Conservation (phyloP, 768 basidiomycete species). For the Austroboletus festivus region DNA sequence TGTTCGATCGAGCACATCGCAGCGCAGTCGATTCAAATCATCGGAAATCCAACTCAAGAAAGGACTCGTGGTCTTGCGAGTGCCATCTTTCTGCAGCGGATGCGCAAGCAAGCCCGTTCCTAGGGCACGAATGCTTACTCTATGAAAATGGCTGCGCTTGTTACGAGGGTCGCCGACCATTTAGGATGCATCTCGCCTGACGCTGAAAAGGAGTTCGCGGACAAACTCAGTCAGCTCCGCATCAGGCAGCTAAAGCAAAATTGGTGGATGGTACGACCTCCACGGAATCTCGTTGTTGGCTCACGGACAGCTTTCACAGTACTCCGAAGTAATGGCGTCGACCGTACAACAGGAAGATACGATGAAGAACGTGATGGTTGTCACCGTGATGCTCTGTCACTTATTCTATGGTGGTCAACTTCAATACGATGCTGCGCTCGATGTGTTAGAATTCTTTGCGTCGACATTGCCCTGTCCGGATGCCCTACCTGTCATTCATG, state of each 20-base stretch:
- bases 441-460: constrained; percentile 11
- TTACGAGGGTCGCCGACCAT: constrained; percentile 4
- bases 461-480: constrained; percentile 14
- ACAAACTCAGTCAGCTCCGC: constrained; percentile 10
- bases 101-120: constrained; percentile 10
- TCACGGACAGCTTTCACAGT: constrained; percentile 11
- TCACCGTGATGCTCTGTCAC: constrained; percentile 12
- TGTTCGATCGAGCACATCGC: constrained; percentile 8
- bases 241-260: constrained; percentile 11
- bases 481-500: constrained; percentile 14
- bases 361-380: constrained; percentile 14
- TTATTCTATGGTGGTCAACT: constrained; percentile 15
- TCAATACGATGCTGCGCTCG: constrained; percentile 3
- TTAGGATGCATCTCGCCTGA: constrained; percentile 7
- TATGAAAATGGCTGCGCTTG: constrained; percentile 3
- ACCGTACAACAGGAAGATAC: too few species aligned
- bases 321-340: constrained; percentile 1
- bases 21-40: constrained; percentile 7
- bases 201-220: constrained; percentile 8
- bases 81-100: constrained; percentile 14
- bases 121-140: constrained; percentile 8
- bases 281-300: background rate
- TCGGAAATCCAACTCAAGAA: constrained; percentile 8
- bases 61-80: constrained; percentile 12
- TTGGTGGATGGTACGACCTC: constrained; percentile 16